Evolutionary conservation across 1,139 yeast genomes (phyloP).

Genomic region (Yamadazyma friedrichii): DNA sequence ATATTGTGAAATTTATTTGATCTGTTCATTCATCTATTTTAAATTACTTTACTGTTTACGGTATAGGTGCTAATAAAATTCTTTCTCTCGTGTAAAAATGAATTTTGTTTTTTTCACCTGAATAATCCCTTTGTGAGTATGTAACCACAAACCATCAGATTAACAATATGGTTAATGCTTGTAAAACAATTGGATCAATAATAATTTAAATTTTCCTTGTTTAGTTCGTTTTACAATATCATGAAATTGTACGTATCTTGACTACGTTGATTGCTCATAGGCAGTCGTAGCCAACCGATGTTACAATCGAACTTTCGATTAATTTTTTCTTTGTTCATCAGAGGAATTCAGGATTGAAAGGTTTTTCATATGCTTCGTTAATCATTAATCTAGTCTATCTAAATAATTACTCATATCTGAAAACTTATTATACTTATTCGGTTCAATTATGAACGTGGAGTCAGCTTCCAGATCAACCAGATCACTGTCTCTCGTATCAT

Average conservation of each 20-base stretch:
- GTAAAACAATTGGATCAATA: too few relatives aligned
- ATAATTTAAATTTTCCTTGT: too few relatives aligned
- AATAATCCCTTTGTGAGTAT: not conserved
- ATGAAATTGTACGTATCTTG: too few relatives aligned
- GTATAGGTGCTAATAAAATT: not conserved
- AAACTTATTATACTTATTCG: conserved; percentile 2
- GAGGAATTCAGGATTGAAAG: not conserved
- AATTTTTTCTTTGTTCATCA: too few relatives aligned
- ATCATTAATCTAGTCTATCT: conserved; percentile 21
- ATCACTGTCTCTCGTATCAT: not conserved
- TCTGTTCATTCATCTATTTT: too few relatives aligned
- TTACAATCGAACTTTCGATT: too few relatives aligned
- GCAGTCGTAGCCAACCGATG: too few relatives aligned
- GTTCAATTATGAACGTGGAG: conserved; percentile 15
- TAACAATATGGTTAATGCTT: too few relatives aligned
- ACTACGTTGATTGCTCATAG: too few relatives aligned
- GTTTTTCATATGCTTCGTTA: not conserved
- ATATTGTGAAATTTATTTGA: too few relatives aligned
- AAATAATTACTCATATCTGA: conserved; percentile 27
- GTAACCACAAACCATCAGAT: too few relatives aligned
- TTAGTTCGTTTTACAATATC: too few relatives aligned
- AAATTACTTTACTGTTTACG: conserved; percentile 1
- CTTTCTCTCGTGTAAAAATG: not conserved
- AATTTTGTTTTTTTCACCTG: not conserved
- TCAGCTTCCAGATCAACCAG: conserved; percentile 12